Evolutionary conservation across 371 early-diverging fungal species (phyloP), one percentile per base, ranked within the genome.

Genomic region (Syncephalis plumigaleata): DNA sequence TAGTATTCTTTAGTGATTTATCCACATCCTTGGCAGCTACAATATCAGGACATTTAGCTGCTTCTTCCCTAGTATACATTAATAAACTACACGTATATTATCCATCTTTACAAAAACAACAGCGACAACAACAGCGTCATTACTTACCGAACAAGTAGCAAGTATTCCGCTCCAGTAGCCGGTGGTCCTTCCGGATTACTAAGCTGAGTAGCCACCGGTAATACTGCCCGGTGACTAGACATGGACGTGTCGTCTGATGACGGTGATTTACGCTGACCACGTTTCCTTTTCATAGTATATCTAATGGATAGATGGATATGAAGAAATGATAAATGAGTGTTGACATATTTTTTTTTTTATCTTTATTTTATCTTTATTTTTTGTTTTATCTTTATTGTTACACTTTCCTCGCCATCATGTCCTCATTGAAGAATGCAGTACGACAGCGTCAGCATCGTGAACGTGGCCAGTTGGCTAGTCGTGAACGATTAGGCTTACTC

Each of bases 401-500:
- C 31, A 31, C 37, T 43, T 22, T 51, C n/a, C n/a, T n/a, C n/a
- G n/a, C n/a, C n/a, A 24, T 23, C 44, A 77, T 76, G 63, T 75
- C 80, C 4, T 75, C 73, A 40, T 60, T 82, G 44, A 74, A 85
- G 47, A 95, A 93, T 54, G 79, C 80, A 38, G 79, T 80, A 24
- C 88, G 82, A 18, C 70, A 87, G 55, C 83, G 92, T 47, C 83
- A 85, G 50, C 92, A 95, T 66, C 75, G 74, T 61, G 97, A 96
- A 68, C 82, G 97, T 50, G 68, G 82, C 1, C 94, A 93, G 64
- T 70, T 78, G 1, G 54, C 69, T 4, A 62, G 72, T 20, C 76
- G 94, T 42, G 68, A 70, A 50, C 70, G 61, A 53, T 67, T 72
- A 22, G 97, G 95, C 4, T 65, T 91, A 13, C 73, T 96, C 23